phyloP scores from a whole-genome alignment of 805 yeast species.

The Kodamaea kakaduensis region DNA sequence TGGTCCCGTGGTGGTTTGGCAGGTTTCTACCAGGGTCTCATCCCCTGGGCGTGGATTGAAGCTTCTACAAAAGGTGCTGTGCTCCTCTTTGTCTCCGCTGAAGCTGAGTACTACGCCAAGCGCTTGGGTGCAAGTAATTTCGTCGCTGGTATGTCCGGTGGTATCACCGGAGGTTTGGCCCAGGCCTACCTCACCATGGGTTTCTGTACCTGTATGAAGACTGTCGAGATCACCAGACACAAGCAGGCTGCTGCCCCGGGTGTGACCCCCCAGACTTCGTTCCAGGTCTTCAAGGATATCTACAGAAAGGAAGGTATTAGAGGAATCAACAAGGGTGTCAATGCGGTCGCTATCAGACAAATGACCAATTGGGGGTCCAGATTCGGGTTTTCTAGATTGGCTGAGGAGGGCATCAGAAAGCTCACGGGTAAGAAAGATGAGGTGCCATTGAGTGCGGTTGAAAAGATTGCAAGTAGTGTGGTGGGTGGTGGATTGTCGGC shows the following conservation, averaged over 20 bases:
- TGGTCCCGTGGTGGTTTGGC: conserved; percentile 91
- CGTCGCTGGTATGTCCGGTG: conserved; percentile 89
- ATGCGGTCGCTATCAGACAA: conserved; percentile 98
- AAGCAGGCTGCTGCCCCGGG: conserved; percentile 70
- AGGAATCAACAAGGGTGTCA: conserved; percentile 96
- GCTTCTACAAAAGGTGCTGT: conserved; percentile 99
- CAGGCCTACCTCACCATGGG: conserved; percentile 98
- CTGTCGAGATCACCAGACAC: conserved; percentile 91
- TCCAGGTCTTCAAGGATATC: conserved; percentile 83
- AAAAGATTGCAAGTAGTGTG: conserved; percentile 80
- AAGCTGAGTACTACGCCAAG: conserved; percentile 77
- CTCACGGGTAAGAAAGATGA: conserved; percentile 53
- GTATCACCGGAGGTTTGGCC: conserved; percentile 92
- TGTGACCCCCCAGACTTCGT: conserved; percentile 61
- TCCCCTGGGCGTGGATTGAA: conserved; percentile 99
- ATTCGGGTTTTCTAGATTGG: conserved; percentile 87
- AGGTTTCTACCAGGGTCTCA: conserved; percentile 95
- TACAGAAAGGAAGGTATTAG: conserved; percentile 81
- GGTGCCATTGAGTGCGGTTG: conserved; percentile 65
- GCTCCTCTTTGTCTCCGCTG: conserved; percentile 84
- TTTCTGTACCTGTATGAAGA: conserved; percentile 98
- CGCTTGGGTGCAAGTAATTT: conserved; percentile 62
- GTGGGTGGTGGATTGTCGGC: conserved; percentile 97
- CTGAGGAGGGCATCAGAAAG: conserved; percentile 77
- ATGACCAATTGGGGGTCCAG: conserved; percentile 99